Conservation (phyloP, 192 early-diverging fungal genomes). For the Linnemannia hyalina region DNA sequence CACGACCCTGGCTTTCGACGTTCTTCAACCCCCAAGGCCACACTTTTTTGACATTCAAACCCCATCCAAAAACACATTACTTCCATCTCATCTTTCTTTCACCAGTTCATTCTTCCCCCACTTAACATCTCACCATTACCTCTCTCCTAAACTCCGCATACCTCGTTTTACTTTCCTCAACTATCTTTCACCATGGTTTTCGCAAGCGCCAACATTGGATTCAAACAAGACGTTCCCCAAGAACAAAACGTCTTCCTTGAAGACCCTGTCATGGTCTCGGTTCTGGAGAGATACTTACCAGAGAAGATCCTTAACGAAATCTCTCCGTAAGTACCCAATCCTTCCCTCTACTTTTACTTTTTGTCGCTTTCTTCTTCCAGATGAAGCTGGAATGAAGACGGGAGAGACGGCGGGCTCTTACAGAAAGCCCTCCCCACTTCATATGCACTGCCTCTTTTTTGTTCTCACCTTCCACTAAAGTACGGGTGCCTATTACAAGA, state of each 20-base stretch:
- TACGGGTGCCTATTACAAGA: not conserved
- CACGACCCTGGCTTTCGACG: not conserved
- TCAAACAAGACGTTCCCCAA: constrained; percentile 50
- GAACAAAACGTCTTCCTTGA: constrained; percentile 48
- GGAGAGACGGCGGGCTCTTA: too few relatives aligned
- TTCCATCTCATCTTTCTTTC: not conserved
- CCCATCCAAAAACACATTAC: not conserved
- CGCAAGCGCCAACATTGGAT: constrained; percentile 40
- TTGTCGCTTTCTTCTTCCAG: not conserved
- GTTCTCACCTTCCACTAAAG: not conserved
- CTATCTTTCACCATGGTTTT: constrained; percentile 32
- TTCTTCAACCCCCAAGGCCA: not conserved
- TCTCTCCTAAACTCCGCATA: not conserved
- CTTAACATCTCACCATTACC: not conserved
- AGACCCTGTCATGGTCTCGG: constrained; percentile 62
- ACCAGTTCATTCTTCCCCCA: not conserved
- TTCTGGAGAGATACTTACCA: constrained; percentile 65
- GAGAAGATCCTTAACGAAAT: constrained; percentile 54
- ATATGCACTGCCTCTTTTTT: not conserved
- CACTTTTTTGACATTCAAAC: not conserved
- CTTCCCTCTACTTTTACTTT: constrained; percentile 2
- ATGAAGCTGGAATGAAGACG: not conserved
- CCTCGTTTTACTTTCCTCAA: not conserved
- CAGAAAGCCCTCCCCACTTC: too few relatives aligned
- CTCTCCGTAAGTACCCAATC: constrained; percentile 55